phyloP scores from a whole-genome alignment of 352 stramenopile genomes.

The Saprolegnia parasitica region DNA sequence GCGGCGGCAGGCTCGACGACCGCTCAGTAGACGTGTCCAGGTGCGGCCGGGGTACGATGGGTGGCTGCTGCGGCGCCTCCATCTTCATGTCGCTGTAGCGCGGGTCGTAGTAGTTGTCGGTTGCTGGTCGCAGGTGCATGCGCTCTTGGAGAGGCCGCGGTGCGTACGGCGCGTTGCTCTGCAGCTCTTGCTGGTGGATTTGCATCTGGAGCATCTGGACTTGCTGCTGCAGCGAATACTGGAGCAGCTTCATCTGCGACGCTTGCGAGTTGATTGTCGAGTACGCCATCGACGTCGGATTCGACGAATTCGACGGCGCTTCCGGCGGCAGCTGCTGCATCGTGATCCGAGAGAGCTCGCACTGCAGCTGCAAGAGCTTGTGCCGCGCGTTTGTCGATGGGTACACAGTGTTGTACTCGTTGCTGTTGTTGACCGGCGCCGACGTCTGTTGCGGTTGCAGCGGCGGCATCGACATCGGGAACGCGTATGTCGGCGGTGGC shows the following conservation, averaged over 20 bases:
- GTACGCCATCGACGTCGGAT: conserved; percentile 11
- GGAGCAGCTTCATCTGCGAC: conserved; percentile 72
- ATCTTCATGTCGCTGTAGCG: conserved; percentile 27
- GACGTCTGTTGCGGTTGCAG: conserved; percentile 1
- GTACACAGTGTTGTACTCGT: not conserved
- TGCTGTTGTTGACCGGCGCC: not conserved
- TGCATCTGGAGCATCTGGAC: conserved; percentile 82
- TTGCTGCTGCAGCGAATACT: conserved; percentile 70
- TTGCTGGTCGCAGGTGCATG: not conserved
- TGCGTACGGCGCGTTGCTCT: conserved; percentile 17
- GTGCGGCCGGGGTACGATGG: not conserved
- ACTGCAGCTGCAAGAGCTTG: conserved; percentile 22
- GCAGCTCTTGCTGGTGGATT: conserved; percentile 41
- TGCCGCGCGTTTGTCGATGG: conserved; percentile 20
- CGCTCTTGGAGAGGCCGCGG: not conserved
- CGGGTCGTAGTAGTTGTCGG: conserved; percentile 40
- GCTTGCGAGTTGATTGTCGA: conserved; percentile 49
- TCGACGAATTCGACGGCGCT: conserved; percentile 2
- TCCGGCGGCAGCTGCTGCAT: conserved; percentile 22
- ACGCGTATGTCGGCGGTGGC: conserved; percentile 2
- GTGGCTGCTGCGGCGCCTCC: not conserved
- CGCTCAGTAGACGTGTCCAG: not conserved
- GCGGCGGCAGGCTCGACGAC: not conserved
- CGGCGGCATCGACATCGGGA: conserved; percentile 20
- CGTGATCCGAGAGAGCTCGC: conserved; percentile 20